Evolutionary conservation across 2,329 filamentous ascomycete genomes (phyloP), one percentile per base, ranked within the genome.

Genomic region (Aspergillus terreus): DNA sequence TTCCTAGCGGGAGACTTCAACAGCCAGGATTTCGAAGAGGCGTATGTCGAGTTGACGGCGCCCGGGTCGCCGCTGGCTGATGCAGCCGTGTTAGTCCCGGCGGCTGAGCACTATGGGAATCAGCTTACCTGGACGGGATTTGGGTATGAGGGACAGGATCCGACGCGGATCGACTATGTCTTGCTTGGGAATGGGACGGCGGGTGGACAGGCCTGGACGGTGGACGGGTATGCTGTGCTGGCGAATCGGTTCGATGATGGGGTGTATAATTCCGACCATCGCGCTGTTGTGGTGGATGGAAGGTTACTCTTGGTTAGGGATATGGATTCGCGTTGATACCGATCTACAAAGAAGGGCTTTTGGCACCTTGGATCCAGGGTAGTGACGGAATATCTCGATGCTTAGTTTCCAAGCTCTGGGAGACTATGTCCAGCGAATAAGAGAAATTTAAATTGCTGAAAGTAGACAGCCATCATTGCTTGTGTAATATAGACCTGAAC

Each of bases 1-100:
- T 76, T 82, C 56, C 66, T 84, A 2, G 70, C 75, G 0, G 81
- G 82, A 1, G 81, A 84, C 60, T 72, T 84, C 53, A 84, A 84
- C 56, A 80, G 76, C 47, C 64, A 77, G 53, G 73, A 74, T 12
- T 58, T 61, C n/a, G 72, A 78, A 35, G 77, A 80, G 53, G 81
- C 82, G 2, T 83, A 83, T 57, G 60, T 67, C 47, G 70, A 75
- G 21, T 59, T 83, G 33, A 80, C 73, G n/a, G 64, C 56, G 3
- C 44, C 57, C 2, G 61, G 63, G 4, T 72, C 69, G 7, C 58
- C 69, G 7, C 57, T 73, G 45, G 53, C 66, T 17, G 76, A 78
- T 57, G 60, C 70, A 6, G 67, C 67, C 11, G 66, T 69, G 17
- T 30, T 71, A 53, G 68, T 78, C 3, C 51, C 65, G 10, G 50